Evolutionary conservation across 1,139 yeast species (phyloP), one percentile per base, ranked within the genome.

Genomic region (Wickerhamiella infanticola): DNA sequence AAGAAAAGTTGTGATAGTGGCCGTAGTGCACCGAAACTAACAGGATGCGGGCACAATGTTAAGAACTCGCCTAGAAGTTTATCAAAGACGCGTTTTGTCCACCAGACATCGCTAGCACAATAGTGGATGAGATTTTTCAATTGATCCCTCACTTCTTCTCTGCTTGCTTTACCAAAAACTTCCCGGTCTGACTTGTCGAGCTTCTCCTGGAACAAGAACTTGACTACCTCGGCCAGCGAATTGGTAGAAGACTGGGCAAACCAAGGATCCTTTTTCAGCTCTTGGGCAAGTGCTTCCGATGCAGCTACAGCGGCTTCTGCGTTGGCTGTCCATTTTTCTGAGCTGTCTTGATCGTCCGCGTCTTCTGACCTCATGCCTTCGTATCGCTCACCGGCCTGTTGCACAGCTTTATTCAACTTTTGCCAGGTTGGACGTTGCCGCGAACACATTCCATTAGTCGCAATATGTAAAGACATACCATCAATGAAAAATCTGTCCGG

Each of bases 381-480:
- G 37, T 29, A 29, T 7, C 33, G 33, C 33, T 29, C 33, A 2
- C 33, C 33, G 26, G 44, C 33, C 38, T 26, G 25, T n/a, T 8
- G 24, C 35, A 13, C 4, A 27, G 45, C 45, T 33, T 37, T 40
- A 33, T 45, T 49, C 31, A 44, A 45, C 27, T 41, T 53, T 47
- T 50, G 47, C 44, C 93, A 93, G 25, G 72, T 69, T 0, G 88
- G 81, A 50, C 97, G 66, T 59, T 93, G 98, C 53, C 85, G 77
- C 1, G 97, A 83, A 59, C 96, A 84, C 73, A 93, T 81, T 0
- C 99, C 99, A 45, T 83, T 79, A 1, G 79, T 77, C 0, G 97
- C 94, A 37, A 88, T 79, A 63, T 93, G 98, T 25, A 93, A 66
- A 1, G 97, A 80, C 90, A 90, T 82, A 1, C 95, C 90, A 61